phyloP scores from a whole-genome alignment of 257 asterid species.

The Lithospermum erythrorhizon region DNA sequence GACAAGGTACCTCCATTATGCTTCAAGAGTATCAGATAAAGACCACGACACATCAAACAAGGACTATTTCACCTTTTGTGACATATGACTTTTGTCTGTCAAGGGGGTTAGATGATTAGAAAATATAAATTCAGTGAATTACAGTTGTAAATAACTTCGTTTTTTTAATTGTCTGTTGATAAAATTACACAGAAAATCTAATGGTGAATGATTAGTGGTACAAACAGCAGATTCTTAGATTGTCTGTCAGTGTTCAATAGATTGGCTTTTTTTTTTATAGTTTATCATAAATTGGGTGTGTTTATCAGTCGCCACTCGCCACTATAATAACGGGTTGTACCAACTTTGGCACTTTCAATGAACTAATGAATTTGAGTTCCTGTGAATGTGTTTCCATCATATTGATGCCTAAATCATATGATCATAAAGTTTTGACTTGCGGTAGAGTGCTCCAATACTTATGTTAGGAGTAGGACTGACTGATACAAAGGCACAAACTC shows the following conservation, averaged over 20 bases:
- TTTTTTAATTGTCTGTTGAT: no score
- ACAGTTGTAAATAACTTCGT: no score
- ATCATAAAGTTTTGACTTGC: neutral
- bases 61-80: neutral
- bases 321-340: neutral
- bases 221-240: neutral
- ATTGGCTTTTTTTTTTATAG: neutral
- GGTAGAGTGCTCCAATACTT: neutral
- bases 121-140: no score
- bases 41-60: neutral
- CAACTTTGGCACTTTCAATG: neutral
- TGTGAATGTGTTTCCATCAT: neutral
- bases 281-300: neutral
- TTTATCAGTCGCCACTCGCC: no score
- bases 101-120: no score
- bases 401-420: neutral
- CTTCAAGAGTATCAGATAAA: constrained; percentile 3
- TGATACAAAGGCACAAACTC: neutral
- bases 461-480: neutral
- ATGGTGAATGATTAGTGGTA: no score
- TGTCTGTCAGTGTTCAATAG: neutral
- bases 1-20: constrained; percentile 53
- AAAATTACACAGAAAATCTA: no score
- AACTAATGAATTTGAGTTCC: no score
- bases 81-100: constrained; percentile 1